These are phyloP conservation scores for Ustilago sp. DNA, from an alignment of 1,284 basidiomycete genomes.

Conservation along the genomic window DNA sequence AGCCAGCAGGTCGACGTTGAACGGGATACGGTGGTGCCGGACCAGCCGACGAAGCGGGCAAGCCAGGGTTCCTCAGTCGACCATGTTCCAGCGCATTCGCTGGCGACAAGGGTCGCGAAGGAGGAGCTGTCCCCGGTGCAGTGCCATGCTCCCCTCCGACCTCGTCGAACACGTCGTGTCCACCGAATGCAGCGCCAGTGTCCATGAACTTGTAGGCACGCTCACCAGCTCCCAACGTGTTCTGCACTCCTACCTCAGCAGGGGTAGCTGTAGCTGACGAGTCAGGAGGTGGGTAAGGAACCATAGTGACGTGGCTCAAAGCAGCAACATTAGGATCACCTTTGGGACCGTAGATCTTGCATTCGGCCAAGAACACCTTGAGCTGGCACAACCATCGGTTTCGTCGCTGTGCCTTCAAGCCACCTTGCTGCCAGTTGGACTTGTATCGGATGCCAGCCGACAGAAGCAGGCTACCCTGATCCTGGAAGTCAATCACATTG, in stretches of 20 bases:
- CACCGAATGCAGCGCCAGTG: slow-evolving; percentile 35
- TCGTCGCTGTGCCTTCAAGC: slow-evolving; percentile 79
- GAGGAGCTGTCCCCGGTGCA: slow-evolving; percentile 40
- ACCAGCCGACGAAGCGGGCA: slow-evolving; percentile 31
- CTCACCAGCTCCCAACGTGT: slow-evolving; percentile 39
- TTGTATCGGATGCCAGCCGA: slow-evolving; percentile 90
- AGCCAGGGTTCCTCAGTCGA: slow-evolving; percentile 28
- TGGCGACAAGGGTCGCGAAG: slow-evolving; percentile 43
- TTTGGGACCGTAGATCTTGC: slow-evolving; percentile 80
- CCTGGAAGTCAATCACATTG: slow-evolving; percentile 78
- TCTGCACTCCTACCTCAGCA: slow-evolving; percentile 34
- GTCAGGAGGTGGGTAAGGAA: slow-evolving; percentile 48
- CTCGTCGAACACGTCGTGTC: slow-evolving; percentile 48
- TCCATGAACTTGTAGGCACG: slow-evolving; percentile 49
- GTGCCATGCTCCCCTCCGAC: slow-evolving; percentile 13
- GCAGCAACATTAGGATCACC: slow-evolving; percentile 71
- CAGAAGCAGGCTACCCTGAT: slow-evolving; percentile 82
- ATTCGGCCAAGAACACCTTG: slow-evolving; percentile 78
- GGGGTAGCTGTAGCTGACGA: slow-evolving; percentile 20
- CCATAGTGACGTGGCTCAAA: slow-evolving; percentile 31
- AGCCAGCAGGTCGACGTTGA: slow-evolving; percentile 20
- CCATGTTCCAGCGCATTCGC: slow-evolving; percentile 52
- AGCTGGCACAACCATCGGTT: slow-evolving; percentile 93
- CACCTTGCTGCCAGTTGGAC: slow-evolving; percentile 81
- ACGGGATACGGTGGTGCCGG: slow-evolving; percentile 33